These are phyloP conservation scores for Zymoseptoria ardabiliae DNA, from an alignment of 2,329 filamentous ascomycete species.

Conservation along the genomic window DNA sequence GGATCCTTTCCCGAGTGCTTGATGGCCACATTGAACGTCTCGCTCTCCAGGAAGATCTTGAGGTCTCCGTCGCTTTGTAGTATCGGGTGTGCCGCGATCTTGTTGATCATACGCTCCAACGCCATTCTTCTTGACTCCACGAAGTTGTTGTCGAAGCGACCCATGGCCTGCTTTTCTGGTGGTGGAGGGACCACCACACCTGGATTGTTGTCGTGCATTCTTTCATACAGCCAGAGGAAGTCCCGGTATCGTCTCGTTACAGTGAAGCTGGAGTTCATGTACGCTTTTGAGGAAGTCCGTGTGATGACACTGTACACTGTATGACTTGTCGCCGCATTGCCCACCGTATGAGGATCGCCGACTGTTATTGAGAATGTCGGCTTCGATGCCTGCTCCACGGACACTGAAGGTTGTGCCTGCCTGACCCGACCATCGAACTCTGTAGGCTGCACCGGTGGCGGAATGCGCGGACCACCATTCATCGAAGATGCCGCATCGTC, in stretches of 20 bases:
- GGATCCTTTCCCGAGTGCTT: constrained; percentile 87
- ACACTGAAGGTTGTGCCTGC: constrained; percentile 69
- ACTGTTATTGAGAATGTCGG: constrained; percentile 85
- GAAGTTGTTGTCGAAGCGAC: constrained; percentile 92
- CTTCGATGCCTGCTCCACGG: constrained; percentile 86
- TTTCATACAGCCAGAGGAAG: constrained; percentile 96
- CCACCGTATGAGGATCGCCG: constrained; percentile 95
- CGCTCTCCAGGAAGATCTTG: constrained; percentile 94
- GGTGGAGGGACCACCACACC: constrained; percentile 92
- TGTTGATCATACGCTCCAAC: constrained; percentile 96
- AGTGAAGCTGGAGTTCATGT: constrained; percentile 83
- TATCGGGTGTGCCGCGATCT: constrained; percentile 79
- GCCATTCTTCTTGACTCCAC: constrained; percentile 87
- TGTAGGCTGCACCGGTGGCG: constrained; percentile 53
- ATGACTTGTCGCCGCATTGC: constrained; percentile 91
- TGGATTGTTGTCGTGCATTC: constrained; percentile 87
- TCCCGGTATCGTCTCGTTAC: constrained; percentile 92
- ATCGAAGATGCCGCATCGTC: constrained; percentile 49
- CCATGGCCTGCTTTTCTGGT: constrained; percentile 95
- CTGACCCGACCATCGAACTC: constrained; percentile 38
- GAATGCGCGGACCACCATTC: constrained; percentile 48
- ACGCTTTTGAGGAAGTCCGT: constrained; percentile 93
- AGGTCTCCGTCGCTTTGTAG: constrained; percentile 89
- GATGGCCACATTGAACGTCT: constrained; percentile 89
- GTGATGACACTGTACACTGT: constrained; percentile 96